A percentile compares a stretch with the other conserved stretches of the same genome.
Evolutionary conservation across 176 grass and related monocot species (phyloP).

Genomic region (Secale cereale): DNA sequence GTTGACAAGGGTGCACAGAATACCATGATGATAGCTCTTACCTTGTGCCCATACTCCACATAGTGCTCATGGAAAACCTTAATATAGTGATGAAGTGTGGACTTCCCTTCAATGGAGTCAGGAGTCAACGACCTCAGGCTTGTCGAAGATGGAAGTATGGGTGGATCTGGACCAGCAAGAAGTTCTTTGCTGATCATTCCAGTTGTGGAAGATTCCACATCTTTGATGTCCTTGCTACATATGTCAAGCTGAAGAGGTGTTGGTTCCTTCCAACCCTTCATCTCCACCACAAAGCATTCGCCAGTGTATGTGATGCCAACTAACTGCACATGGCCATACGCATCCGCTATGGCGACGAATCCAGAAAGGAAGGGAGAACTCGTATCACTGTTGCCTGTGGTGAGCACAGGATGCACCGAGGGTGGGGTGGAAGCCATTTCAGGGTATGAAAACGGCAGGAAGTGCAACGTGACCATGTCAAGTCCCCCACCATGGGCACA

Average conservation of each 20-base stretch:
- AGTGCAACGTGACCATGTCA: constrained; percentile 71
- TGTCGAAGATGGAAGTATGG: constrained; percentile 60
- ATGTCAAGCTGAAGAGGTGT: constrained; percentile 51
- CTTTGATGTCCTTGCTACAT: constrained; percentile 41
- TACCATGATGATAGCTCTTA: constrained; percentile 18
- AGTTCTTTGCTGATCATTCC: constrained; percentile 78
- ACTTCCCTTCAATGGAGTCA: constrained; percentile 87
- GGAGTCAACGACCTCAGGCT: constrained; percentile 63
- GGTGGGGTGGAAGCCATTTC: constrained; percentile 70
- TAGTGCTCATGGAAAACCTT: constrained; percentile 97
- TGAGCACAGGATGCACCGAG: constrained; percentile 74
- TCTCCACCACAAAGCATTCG: constrained; percentile 83
- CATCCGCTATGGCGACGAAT: constrained; percentile 71
- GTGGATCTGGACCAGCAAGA: constrained; percentile 63
- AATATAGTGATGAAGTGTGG: constrained; percentile 89
- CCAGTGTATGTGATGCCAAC: constrained; percentile 64
- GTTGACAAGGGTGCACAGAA: neutral
- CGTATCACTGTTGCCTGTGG: constrained; percentile 45
- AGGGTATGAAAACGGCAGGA: constrained; percentile 75
- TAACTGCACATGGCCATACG: constrained; percentile 75
- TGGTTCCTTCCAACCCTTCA: constrained; percentile 88
- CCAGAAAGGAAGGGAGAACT: constrained; percentile 58
- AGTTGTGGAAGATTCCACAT: constrained; percentile 40
- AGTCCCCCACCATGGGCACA: constrained; percentile 93
- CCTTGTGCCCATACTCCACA: constrained; percentile 97